Evolutionary conservation across 768 basidiomycete species (phyloP), one percentile per base, ranked within the genome.

Genomic region (Amanita subjunquillea): DNA sequence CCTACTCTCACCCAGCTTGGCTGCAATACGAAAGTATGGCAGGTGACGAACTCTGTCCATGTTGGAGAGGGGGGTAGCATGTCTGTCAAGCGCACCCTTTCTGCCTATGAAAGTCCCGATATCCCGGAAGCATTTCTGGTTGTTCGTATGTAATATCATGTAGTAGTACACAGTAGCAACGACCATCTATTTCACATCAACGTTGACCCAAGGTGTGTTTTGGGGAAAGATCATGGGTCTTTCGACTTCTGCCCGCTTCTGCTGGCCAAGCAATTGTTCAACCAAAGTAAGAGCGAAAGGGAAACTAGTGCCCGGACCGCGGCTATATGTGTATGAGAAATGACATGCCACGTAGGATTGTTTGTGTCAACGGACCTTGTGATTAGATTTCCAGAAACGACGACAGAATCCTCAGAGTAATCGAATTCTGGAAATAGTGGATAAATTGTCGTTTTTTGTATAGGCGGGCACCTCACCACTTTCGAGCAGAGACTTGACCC

Each of bases 241-340:
- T 6, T 70, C 65, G 6, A 90, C 76, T 56, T 86, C 79, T 17
- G 72, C 72, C 4, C 84, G 70, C 64, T 79, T 86, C 37, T 74
- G 75, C 12, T 69, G 57, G 3, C 89, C 89, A 55, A 79, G 82
- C 2, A 91, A 72, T 17, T 79, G 59, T 60, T 87, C 85, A 7
- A 89, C 81, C 32, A 91, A 65, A n/a, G 81, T 82, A 51, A 91
- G 70, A 2, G 85, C 85, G 57, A 91, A 91, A 2, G 81, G 79
- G 60, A 91, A 91, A 0, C 80, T 69, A 3, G 87, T 89, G 9
- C 88, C 87, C 82, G 57, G 86, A 2, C 87, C 87, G 30, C 85
- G 85, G 62, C 85, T 88, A 53, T 5, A 22, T 48, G 22, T 51
- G 47, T 20, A 32, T n/a, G 5, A 8, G 20, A 6, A 39, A 50